Percentiles rank a stretch among this genome's conserved stretches.
Evolutionary conservation across 805 yeast species (phyloP).

Genomic region (Metschnikowia similis): DNA sequence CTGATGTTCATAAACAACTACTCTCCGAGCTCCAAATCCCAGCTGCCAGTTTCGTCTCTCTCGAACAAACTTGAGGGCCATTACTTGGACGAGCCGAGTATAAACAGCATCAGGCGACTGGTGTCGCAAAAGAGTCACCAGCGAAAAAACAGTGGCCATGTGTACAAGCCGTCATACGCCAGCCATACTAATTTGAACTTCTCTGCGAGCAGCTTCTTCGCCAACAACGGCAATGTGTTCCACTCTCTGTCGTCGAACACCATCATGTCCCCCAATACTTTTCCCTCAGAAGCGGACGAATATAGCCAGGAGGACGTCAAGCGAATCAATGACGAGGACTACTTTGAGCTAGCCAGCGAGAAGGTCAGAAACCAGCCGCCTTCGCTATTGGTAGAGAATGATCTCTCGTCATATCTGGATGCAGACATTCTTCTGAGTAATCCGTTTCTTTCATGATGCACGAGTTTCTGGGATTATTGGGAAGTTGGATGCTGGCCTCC

Average conservation of each 20-base stretch:
- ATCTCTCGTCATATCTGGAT: slow-evolving; percentile 1
- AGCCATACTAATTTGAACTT: background rate
- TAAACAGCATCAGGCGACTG: slow-evolving; percentile 5
- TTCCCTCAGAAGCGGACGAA: background rate
- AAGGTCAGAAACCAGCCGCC: slow-evolving; percentile 7
- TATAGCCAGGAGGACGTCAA: background rate
- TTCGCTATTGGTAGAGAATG: slow-evolving; percentile 2
- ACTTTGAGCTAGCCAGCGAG: slow-evolving; percentile 1
- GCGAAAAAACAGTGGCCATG: slow-evolving; percentile 16
- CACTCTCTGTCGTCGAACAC: slow-evolving; percentile 1
- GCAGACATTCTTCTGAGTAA: slow-evolving; percentile 4
- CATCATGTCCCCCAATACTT: background rate
- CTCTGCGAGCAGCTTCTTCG: background rate
- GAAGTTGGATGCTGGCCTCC: background rate
- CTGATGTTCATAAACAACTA: slow-evolving; percentile 14
- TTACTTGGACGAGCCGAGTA: slow-evolving; percentile 14
- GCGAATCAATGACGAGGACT: background rate
- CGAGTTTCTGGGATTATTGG: too few species aligned
- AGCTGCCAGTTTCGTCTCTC: slow-evolving; percentile 20
- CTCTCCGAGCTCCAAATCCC: slow-evolving; percentile 11
- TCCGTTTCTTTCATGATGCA: background rate
- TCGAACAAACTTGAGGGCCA: slow-evolving; percentile 28
- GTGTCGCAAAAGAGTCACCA: slow-evolving; percentile 9
- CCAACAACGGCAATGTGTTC: slow-evolving; percentile 6
- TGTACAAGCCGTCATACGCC: slow-evolving; percentile 14